Conservation (phyloP, 768 basidiomycete genomes). For the Lactarius indigo region DNA sequence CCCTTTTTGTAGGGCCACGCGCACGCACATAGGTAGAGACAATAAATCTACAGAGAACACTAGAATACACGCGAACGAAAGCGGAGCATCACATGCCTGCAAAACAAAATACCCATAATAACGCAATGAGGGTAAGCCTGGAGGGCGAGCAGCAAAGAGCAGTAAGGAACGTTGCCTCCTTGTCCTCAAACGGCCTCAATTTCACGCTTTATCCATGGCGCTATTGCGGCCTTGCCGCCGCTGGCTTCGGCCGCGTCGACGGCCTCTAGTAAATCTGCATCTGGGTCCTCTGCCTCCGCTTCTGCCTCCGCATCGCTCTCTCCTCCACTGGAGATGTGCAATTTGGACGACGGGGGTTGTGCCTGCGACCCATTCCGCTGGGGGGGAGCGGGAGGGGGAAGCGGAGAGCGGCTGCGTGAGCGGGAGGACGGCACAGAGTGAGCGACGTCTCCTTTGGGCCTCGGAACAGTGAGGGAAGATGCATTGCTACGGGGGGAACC, state of each 20-base stretch:
- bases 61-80: slow-evolving; percentile 12
- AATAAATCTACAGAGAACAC: slow-evolving; percentile 18
- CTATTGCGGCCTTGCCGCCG: slow-evolving; percentile 20
- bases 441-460: slow-evolving; percentile 29
- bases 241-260: slow-evolving; percentile 41
- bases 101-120: slow-evolving; percentile 3
- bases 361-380: slow-evolving; percentile 20
- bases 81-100: slow-evolving; percentile 6
- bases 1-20: background rate
- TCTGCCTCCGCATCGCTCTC: slow-evolving; percentile 39
- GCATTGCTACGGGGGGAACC: slow-evolving; percentile 40
- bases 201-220: slow-evolving; percentile 22
- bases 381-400: slow-evolving; percentile 4
- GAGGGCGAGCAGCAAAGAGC: background rate
- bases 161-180: background rate
- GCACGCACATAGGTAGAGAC: slow-evolving; percentile 5
- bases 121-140: slow-evolving; percentile 12
- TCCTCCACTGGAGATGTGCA: slow-evolving; percentile 30
- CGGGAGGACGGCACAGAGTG: slow-evolving; percentile 25
- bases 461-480: slow-evolving; percentile 10
- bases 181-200: slow-evolving; percentile 14
- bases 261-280: slow-evolving; percentile 37
- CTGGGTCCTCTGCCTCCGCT: slow-evolving; percentile 33
- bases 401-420: slow-evolving; percentile 21
- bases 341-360: slow-evolving; percentile 9